phyloP scores from a whole-genome alignment of 169 alveolate species.

The Plasmodium malariae region DNA sequence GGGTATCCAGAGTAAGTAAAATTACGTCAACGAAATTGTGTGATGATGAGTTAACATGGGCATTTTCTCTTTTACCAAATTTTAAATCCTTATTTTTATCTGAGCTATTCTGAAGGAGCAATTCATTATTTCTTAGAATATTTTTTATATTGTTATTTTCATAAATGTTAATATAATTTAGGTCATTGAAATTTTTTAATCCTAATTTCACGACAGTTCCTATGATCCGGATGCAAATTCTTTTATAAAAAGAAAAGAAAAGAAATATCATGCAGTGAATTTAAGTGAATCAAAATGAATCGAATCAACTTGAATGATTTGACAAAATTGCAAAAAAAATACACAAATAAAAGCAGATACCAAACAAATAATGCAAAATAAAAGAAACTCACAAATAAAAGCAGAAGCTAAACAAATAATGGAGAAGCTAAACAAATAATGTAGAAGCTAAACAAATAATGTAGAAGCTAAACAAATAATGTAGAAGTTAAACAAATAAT shows the following conservation, averaged over 20 bases:
- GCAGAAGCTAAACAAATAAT: too few relatives aligned
- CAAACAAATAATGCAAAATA: too few relatives aligned
- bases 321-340: neutral
- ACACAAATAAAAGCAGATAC: neutral
- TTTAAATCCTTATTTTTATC: constrained; percentile 50
- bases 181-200: constrained; percentile 22
- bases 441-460: too few relatives aligned
- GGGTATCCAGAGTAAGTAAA: constrained; percentile 49
- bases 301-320: neutral
- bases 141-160: constrained; percentile 45
- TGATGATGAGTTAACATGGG: constrained; percentile 26
- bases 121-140: constrained; percentile 54
- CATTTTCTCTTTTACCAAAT: constrained; percentile 26
- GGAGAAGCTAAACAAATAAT: too few relatives aligned
- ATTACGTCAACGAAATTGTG: constrained; percentile 65
- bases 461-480: too few relatives aligned
- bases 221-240: constrained; percentile 74
- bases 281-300: neutral
- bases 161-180: constrained; percentile 6
- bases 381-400: too few relatives aligned
- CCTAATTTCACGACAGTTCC: constrained; percentile 78
- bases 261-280: too few relatives aligned
- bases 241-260: neutral
- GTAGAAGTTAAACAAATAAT: too few relatives aligned
- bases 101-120: constrained; percentile 5